Base-by-base conservation (phyloP, 2,329 filamentous ascomycete genomes). In the Aureobasidium musti region DNA sequence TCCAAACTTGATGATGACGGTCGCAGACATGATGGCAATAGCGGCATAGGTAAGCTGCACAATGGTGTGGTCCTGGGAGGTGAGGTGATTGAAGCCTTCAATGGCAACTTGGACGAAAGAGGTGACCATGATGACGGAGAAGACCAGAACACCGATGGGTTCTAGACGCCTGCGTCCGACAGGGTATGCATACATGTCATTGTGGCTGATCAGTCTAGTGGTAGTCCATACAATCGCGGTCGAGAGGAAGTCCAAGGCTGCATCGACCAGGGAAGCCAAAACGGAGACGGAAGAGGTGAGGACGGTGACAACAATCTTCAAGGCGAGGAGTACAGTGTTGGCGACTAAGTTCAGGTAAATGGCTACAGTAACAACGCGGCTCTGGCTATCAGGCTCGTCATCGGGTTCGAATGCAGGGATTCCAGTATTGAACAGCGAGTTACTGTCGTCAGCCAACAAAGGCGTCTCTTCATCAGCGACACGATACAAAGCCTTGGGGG, bases 281-380 rank as follows among this genome's bases (percentile, higher is more conserved):
- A 94, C 90, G 5, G 91, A 93, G 75, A 95, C 87, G 53, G 91
- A 94, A 23, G 88, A 91, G 0, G 92, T 92, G 61, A 91, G 85
- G 39, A 91, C 74, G 47, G 93, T 88, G 61, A 95, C 91, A 45
- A 86, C 84, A 60, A 92, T 85, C 76, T 97, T 96, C 68, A 91
- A 86, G 7, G 84, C 84, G 3, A 96, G 83, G 1, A 96, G 82
- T 50, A 91, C 80, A 2, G 87, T 82, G 74, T 97, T 97, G 67
- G 92, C 92, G 26, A 85, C 79, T 57, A 96, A 85, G 75, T 96
- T 97, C 76, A 96, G 80, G 76, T 92, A 94, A 73, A 98, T 95
- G 49, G 94, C 93, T 23, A 95, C 74, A n/a, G 88, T 89, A 57
- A 97, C 92, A 57, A 96, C 86, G 19, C 85, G 87, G 67, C 89